Evolutionary conservation across 2,329 filamentous ascomycete genomes (phyloP).

Genomic region (Sphaerostilbella broomeana): DNA sequence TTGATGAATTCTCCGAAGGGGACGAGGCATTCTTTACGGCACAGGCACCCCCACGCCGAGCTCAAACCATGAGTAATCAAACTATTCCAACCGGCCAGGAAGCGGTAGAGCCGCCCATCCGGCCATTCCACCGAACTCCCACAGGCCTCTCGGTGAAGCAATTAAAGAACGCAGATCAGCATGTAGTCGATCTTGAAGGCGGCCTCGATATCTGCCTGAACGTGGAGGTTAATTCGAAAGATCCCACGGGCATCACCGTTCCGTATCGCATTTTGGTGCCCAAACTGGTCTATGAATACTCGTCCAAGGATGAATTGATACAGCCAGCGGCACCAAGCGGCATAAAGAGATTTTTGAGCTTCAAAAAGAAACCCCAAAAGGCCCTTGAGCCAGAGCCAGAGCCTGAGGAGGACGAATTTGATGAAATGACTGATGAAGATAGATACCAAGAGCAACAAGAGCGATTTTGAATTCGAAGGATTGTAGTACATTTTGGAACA

Average conservation of each 20-base stretch:
- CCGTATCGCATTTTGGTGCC: conserved; percentile 86
- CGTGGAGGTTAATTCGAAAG: conserved; percentile 77
- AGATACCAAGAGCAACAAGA: conserved; percentile 13
- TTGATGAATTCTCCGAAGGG: conserved; percentile 46
- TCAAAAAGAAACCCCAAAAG: conserved; percentile 32
- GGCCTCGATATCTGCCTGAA: conserved; percentile 85
- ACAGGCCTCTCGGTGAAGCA: conserved; percentile 62
- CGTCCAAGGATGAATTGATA: conserved; percentile 33
- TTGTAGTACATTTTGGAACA: too few relatives aligned
- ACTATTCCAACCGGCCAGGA: conserved; percentile 18
- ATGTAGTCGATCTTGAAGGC: conserved; percentile 68
- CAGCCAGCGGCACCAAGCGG: conserved; percentile 26
- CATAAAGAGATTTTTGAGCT: conserved; percentile 41
- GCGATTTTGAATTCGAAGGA: too few relatives aligned
- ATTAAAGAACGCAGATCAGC: conserved; percentile 45
- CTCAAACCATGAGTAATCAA: conserved; percentile 25
- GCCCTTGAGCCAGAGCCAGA: conserved; percentile 13
- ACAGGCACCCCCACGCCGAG: conserved; percentile 26
- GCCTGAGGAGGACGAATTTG: conserved; percentile 21
- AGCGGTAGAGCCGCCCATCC: conserved; percentile 18
- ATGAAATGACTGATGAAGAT: conserved; percentile 19
- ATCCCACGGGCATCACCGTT: conserved; percentile 80
- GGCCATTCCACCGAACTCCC: conserved; percentile 60
- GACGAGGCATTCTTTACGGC: conserved; percentile 54
- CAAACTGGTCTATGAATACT: conserved; percentile 57